Conservation (phyloP, 768 basidiomycete genomes). For the Cystofilobasidium bisporidii region DNA sequence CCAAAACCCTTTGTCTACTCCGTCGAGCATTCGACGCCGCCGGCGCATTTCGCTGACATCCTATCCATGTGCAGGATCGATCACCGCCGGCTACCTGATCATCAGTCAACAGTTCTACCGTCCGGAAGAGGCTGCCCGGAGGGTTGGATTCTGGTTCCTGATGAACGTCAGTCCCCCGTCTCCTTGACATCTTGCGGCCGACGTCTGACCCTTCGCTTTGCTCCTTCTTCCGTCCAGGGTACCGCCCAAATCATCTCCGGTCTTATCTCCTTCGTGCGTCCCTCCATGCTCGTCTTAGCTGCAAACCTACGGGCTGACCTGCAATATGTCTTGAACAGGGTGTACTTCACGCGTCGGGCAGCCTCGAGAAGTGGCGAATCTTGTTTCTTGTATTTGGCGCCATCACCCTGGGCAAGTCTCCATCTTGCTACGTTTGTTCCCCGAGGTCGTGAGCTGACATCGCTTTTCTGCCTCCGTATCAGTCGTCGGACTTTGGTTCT, state of each 20-base stretch:
- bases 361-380: constrained; percentile 32
- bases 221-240: constrained; percentile 1
- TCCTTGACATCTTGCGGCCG: too few species aligned
- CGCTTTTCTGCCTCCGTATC: constrained; percentile 20
- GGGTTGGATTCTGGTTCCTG: constrained; percentile 33
- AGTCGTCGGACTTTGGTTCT: constrained; percentile 31
- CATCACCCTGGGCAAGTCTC: not conserved
- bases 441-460: not conserved
- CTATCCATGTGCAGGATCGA: not conserved
- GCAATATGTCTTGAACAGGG: too few species aligned
- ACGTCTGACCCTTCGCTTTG: too few species aligned
- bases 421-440: not conserved
- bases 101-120: constrained; percentile 28
- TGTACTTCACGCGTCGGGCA: constrained; percentile 30
- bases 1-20: too few species aligned
- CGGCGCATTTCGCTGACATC: not conserved
- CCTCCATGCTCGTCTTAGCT: too few species aligned
- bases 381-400: constrained; percentile 34
- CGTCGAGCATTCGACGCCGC: too few species aligned
- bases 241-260: constrained; percentile 31
- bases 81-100: not conserved
- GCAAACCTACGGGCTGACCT: too few species aligned
- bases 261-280: constrained; percentile 23
- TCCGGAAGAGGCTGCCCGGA: constrained; percentile 32
- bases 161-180: too few species aligned